Base-by-base conservation (phyloP, 495 filamentous ascomycete genomes). In the Lichenothelia convexa region DNA sequence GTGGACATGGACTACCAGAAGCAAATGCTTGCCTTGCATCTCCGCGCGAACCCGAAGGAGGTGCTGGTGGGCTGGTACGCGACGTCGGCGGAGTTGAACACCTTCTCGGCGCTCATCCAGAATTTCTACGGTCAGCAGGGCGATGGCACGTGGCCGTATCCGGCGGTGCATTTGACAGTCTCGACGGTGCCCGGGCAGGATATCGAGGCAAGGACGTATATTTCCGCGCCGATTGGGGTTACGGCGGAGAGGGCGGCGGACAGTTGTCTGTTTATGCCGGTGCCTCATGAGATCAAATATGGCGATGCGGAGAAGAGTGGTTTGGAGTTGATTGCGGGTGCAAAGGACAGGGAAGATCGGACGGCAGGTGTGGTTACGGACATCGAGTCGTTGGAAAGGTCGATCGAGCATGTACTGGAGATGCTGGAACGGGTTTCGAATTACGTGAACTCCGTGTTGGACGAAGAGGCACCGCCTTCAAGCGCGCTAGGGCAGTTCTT, bases 1-100 rank as follows among this genome's bases (percentile, higher is more conserved):
- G 91, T 97, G 41, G 89, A 97, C 58, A 93, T 97, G 71, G 89
- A 95, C 59, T 97, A 95, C 56, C 89, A 97, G 60, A 95, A 95
- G 70, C 81, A 86, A 56, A 95, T 97, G 89, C 72, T 94, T 13
- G 75, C 75, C 13, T 66, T 97, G 44, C 86, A 93, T 55, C 71
- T 93, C 45, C 84, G 84, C 65, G 86, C 85, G 13, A 83, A 85
- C 59, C 89, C 91, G 9, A 78, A 81, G 55, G 89, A 97, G 60
- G 74, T 87, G 18, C 70, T 97, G 15, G 76, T 97, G 21, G 89
- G 89, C 47, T 97, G 89, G 89, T 97, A 97, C 63, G 92, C 91
- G 43, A 97, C 91, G 15, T 81, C 78, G 48, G 71, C 77, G 47
- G 84, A 93, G 61, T 71, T 97, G 51, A 95, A 97, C 71, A 92